A percentile compares a stretch with the other conserved stretches of the same genome.
These are phyloP conservation scores for Aspergillus avenaceus DNA, from an alignment of 495 filamentous ascomycete genomes.

Conservation along the genomic window DNA sequence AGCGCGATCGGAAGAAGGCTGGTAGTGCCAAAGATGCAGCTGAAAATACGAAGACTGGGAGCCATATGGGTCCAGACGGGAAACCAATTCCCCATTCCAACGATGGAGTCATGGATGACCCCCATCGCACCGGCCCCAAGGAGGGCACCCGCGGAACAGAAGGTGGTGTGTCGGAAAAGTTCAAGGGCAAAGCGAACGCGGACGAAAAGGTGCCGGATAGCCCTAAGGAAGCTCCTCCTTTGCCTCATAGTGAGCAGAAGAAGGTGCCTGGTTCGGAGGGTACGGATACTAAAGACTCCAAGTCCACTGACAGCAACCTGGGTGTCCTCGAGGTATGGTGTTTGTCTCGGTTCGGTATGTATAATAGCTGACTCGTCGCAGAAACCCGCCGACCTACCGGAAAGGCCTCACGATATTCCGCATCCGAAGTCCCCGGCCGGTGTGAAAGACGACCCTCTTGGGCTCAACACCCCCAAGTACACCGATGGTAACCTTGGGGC, in stretches of 20 bases:
- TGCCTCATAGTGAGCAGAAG: slow-evolving; percentile 76
- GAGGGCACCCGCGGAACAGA: slow-evolving; percentile 83
- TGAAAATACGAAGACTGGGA: slow-evolving; percentile 27
- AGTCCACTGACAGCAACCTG: slow-evolving; percentile 39
- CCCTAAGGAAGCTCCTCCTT: slow-evolving; percentile 78
- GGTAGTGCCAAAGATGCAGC: slow-evolving; percentile 21
- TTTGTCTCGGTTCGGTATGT: not conserved
- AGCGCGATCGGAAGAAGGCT: slow-evolving; percentile 54
- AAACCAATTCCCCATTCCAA: slow-evolving; percentile 70
- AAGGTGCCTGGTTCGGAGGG: slow-evolving; percentile 40
- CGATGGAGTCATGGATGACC: slow-evolving; percentile 91
- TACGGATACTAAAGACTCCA: slow-evolving; percentile 34
- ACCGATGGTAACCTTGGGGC: slow-evolving; percentile 26
- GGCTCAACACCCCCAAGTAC: slow-evolving; percentile 17
- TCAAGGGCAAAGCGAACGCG: slow-evolving; percentile 60
- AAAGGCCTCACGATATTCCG: slow-evolving; percentile 74
- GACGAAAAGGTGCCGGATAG: slow-evolving; percentile 74
- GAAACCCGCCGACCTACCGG: slow-evolving; percentile 80
- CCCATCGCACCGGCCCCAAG: slow-evolving; percentile 65
- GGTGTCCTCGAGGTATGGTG: slow-evolving; percentile 65
- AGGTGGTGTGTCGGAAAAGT: slow-evolving; percentile 81
- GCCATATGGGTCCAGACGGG: slow-evolving; percentile 51
- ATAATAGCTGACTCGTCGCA: slow-evolving; percentile 26
- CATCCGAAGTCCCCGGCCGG: slow-evolving; percentile 66
- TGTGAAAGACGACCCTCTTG: slow-evolving; percentile 42